These are phyloP conservation scores for Waltergamsia citrina DNA, from an alignment of 2,329 filamentous ascomycete species.

Conservation along the genomic window DNA sequence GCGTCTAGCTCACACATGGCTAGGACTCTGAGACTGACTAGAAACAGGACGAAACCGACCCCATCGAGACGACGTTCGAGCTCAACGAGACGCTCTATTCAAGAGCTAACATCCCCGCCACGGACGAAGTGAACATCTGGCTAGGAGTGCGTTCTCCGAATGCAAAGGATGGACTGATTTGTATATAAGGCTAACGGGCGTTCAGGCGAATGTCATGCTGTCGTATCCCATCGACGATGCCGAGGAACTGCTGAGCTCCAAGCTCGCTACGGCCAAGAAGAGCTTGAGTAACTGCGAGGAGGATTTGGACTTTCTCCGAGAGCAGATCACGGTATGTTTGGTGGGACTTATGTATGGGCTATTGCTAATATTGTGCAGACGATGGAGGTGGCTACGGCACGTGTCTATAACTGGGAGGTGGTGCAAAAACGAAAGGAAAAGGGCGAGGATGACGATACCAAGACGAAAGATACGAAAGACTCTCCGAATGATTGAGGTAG, in stretches of 20 bases:
- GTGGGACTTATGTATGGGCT: not conserved
- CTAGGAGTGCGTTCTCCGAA: slow-evolving; percentile 56
- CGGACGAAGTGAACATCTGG: slow-evolving; percentile 93
- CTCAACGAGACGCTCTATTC: slow-evolving; percentile 93
- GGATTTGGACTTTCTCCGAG: slow-evolving; percentile 87
- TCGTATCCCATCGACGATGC: slow-evolving; percentile 88
- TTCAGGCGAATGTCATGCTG: slow-evolving; percentile 90
- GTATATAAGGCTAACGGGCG: slow-evolving; percentile 4
- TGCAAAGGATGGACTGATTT: not conserved
- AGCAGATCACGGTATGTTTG: slow-evolving; percentile 83
- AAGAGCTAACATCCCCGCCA: slow-evolving; percentile 71
- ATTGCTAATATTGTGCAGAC: slow-evolving; percentile 46
- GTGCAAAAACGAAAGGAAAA: slow-evolving; percentile 92
- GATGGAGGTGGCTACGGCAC: slow-evolving; percentile 88
- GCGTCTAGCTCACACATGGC: slow-evolving; percentile 5
- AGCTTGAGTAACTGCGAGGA: slow-evolving; percentile 87
- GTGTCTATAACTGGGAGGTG: slow-evolving; percentile 99
- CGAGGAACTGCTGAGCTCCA: slow-evolving; percentile 65
- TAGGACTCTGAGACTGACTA: slow-evolving; percentile 9
- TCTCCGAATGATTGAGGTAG: slow-evolving; percentile 13
- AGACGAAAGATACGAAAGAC: slow-evolving; percentile 26
- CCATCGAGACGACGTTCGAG: slow-evolving; percentile 88
- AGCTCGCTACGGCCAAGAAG: slow-evolving; percentile 68
- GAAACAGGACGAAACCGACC: slow-evolving; percentile 44
- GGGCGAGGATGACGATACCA: slow-evolving; percentile 36